A percentile compares a stretch with the other conserved stretches of the same genome.
Evolutionary conservation across 2,329 filamentous ascomycete genomes (phyloP).

Genomic region (Xylariaceae sp.): DNA sequence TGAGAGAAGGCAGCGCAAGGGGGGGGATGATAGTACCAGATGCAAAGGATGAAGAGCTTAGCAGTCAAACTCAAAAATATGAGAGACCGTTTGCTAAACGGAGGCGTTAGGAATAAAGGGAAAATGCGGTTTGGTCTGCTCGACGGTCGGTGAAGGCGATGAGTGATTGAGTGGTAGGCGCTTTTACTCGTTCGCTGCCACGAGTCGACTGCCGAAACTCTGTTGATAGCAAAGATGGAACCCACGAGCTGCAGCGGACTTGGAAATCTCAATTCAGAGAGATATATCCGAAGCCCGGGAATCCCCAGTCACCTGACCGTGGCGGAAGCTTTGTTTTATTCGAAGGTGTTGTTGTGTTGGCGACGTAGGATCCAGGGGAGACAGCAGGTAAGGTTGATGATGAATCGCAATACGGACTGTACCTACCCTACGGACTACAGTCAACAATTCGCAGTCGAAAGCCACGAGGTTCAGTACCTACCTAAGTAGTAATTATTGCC

Average conservation of each 20-base stretch:
- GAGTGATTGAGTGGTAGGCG: not conserved
- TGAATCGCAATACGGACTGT: not conserved
- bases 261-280: not conserved
- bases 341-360: not conserved
- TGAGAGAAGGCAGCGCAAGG: not conserved
- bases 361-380: not conserved
- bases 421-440: not conserved
- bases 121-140: not conserved
- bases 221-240: not conserved
- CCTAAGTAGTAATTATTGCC: too few relatives aligned
- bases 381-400: not conserved
- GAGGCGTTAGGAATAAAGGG: not conserved
- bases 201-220: not conserved
- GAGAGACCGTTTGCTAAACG: not conserved
- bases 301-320: not conserved
- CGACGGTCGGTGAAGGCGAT: not conserved
- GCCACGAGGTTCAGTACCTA: too few relatives aligned
- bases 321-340: not conserved
- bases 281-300: not conserved
- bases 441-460: not conserved
- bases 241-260: not conserved
- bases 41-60: not conserved
- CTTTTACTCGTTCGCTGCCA: not conserved
- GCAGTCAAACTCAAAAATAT: not conserved
- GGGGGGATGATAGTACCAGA: not conserved